Evolutionary conservation across 768 basidiomycete genomes (phyloP).

Genomic region (Saitozyma sp.): DNA sequence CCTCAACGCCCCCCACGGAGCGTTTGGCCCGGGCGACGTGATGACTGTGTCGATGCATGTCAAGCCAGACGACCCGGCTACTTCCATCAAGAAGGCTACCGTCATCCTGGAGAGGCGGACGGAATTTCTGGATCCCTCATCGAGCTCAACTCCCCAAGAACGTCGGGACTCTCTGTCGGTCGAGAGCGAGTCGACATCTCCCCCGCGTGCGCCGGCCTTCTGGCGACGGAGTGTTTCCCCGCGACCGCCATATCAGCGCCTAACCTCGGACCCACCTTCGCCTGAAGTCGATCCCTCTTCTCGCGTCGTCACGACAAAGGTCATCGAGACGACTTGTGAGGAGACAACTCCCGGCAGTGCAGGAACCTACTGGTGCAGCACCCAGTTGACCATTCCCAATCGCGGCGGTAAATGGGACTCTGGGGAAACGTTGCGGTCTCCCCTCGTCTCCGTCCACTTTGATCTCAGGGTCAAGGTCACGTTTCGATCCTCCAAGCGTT

Average conservation of each 20-base stretch:
- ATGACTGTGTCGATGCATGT: slow-evolving; percentile 28
- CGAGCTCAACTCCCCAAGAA: not conserved
- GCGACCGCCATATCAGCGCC: slow-evolving; percentile 8
- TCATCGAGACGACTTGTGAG: slow-evolving; percentile 19
- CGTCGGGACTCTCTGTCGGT: slow-evolving; percentile 4
- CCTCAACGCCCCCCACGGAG: slow-evolving; percentile 31
- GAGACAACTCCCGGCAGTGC: slow-evolving; percentile 15
- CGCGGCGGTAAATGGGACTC: slow-evolving; percentile 39
- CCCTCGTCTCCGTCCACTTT: slow-evolving; percentile 26
- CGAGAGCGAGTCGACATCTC: slow-evolving; percentile 1
- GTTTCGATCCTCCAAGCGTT: slow-evolving; percentile 16
- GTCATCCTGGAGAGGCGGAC: slow-evolving; percentile 29
- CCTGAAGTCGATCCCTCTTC: slow-evolving; percentile 4
- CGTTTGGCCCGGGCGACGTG: slow-evolving; percentile 37
- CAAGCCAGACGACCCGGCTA: slow-evolving; percentile 26
- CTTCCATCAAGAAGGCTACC: slow-evolving; percentile 25
- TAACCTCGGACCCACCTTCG: slow-evolving; percentile 7
- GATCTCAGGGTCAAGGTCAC: slow-evolving; percentile 24
- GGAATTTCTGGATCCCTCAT: slow-evolving; percentile 14
- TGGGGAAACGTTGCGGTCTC: slow-evolving; percentile 35
- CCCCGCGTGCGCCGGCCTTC: slow-evolving; percentile 11
- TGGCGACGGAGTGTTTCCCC: slow-evolving; percentile 26
- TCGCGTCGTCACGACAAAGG: slow-evolving; percentile 6
- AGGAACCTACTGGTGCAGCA: slow-evolving; percentile 28
- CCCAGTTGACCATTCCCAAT: slow-evolving; percentile 19